phyloP scores from a whole-genome alignment of 2,329 filamentous ascomycete species.

The Calonectria pauciramosa region DNA sequence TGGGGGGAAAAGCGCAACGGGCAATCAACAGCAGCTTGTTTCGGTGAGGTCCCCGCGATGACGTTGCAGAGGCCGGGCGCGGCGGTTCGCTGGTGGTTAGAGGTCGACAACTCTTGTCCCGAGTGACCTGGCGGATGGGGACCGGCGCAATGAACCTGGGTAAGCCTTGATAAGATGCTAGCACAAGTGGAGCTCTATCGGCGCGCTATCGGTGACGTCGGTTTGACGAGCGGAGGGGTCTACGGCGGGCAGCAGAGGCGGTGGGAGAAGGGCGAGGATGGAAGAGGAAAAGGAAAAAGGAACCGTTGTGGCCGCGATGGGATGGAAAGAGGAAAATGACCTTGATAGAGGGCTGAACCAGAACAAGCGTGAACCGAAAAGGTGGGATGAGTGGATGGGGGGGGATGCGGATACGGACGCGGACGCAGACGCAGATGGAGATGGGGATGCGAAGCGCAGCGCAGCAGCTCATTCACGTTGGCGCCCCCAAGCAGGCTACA shows the following conservation, averaged over 20 bases:
- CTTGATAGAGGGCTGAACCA: background rate
- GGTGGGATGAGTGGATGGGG: background rate
- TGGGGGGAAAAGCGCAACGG: background rate
- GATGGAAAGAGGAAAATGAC: background rate
- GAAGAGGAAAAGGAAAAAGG: background rate
- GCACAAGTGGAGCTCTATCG: conserved; percentile 4
- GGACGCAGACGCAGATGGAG: background rate
- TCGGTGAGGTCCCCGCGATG: conserved; percentile 12
- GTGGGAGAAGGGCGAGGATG: background rate
- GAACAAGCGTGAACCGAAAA: conserved; percentile 10
- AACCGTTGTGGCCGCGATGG: background rate
- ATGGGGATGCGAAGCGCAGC: background rate
- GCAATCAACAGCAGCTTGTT: background rate
- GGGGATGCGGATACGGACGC: background rate
- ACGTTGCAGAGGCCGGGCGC: conserved; percentile 14
- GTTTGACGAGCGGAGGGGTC: background rate
- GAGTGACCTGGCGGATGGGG: conserved; percentile 20
- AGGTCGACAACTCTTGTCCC: conserved; percentile 7
- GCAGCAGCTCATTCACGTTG: conserved; percentile 5
- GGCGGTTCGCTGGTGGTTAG: conserved; percentile 20
- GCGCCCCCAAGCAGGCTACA: conserved; percentile 2
- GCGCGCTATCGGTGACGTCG: conserved; percentile 14
- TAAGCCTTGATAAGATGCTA: conserved; percentile 20
- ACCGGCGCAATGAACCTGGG: background rate
- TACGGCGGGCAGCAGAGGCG: background rate